Base-by-base conservation (phyloP, 2,329 filamentous ascomycete genomes). In the Diaporthe aspalathi region DNA sequence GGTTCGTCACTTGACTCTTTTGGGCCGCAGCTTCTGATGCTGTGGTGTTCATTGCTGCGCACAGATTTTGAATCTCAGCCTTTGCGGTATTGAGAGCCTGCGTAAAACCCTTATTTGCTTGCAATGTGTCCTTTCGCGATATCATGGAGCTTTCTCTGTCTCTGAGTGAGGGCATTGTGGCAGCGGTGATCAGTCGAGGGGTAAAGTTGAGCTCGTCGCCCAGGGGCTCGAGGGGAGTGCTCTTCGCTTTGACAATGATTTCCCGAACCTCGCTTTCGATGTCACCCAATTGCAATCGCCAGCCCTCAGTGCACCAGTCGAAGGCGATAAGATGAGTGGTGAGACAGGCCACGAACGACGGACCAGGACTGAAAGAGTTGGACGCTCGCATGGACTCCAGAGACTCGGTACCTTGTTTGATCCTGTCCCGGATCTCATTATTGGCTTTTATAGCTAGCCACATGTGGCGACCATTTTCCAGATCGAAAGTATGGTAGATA, bases 371-470 rank as follows among this genome's bases (percentile, higher is more conserved):
- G 24, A 27, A 45, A 16, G 52, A 45, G 12, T 47, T 67, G 1
- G 35, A 32, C 5, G 65, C 50, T 47, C 14, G 38, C 65, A 67
- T 54, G 24, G 50, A 9, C 32, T 67, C 65, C 3, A 67, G 65
- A 40, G 24, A 67, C 20, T 67, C 20, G 1, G 24, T 56, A 5
- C 65, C 65, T 5, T 67, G 50, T 29, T 24, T 56, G 24, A 67
- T 45, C 20, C 65, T 54, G 16, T 67, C 65, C 11, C 16, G n/a
- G 24, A 67, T 56, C 38, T 67, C 65, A 7, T 52, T 50, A 14
- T 71, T 71, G 5, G 60, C 69, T 27, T 71, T 71, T 20, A 71
- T 20, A 9, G 43, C 17, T 16, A 71, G 53, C 69, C 69, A 71
- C n/a, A 53, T 45, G 7, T 35, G 40, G 14, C 69, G 60, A 20